Evolutionary conservation across 2,329 filamentous ascomycete genomes (phyloP).

Genomic region (Aspergillus sclerotialis): DNA sequence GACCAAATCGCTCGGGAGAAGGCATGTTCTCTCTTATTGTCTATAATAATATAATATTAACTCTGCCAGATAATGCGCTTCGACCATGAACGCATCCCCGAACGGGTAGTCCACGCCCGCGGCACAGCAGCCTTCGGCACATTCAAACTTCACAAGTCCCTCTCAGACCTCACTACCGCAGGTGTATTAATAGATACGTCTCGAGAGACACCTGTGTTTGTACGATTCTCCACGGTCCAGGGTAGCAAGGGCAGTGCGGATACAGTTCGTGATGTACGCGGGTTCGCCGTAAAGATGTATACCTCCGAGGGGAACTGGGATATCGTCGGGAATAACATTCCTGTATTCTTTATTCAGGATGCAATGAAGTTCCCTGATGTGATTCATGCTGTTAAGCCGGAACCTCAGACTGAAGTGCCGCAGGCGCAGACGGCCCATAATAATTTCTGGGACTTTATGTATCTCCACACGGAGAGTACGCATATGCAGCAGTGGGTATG

Average conservation of each 20-base stretch:
- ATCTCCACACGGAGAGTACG: constrained; percentile 25
- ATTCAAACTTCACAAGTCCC: constrained; percentile 59
- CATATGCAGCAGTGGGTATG: constrained; percentile 28
- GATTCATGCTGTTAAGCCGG: constrained; percentile 35
- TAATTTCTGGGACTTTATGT: constrained; percentile 47
- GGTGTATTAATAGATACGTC: constrained; percentile 62
- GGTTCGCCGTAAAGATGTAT: constrained; percentile 73
- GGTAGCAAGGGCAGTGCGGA: constrained; percentile 70
- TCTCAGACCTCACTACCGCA: constrained; percentile 56
- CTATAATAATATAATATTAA: background rate
- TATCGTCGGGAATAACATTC: constrained; percentile 36
- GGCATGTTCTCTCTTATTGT: constrained; percentile 36
- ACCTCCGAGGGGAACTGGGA: constrained; percentile 69
- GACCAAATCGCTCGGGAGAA: constrained; percentile 68
- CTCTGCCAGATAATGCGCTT: constrained; percentile 51
- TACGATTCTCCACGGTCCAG: constrained; percentile 72
- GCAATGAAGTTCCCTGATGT: constrained; percentile 36
- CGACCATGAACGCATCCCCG: constrained; percentile 66
- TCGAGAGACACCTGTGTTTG: constrained; percentile 57
- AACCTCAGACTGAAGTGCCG: constrained; percentile 36
- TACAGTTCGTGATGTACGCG: constrained; percentile 74
- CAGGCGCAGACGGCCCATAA: constrained; percentile 44
- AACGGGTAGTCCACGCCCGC: constrained; percentile 61
- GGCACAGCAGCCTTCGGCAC: constrained; percentile 59
- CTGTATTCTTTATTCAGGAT: constrained; percentile 38